Evolutionary conservation across 164 flowering plant species (phyloP).

Genomic region (Piper longum): DNA sequence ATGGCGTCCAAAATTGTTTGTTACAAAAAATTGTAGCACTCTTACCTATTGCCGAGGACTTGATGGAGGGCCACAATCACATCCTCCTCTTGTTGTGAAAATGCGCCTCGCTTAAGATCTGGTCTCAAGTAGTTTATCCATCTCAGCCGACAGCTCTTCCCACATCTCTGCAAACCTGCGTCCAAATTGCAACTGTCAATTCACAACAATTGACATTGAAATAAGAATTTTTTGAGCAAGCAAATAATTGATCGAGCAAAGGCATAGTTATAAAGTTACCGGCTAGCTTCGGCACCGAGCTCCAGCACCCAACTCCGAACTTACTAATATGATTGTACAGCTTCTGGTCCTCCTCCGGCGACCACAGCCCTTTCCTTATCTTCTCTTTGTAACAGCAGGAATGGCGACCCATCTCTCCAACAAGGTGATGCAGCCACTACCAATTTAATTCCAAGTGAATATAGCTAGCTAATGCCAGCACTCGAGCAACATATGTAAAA

Average conservation of each 20-base stretch:
- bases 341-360: conserved; percentile 91
- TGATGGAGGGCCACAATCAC: conserved; percentile 66
- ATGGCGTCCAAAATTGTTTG: no score
- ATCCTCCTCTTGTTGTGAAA: conserved; percentile 75
- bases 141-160: conserved; percentile 84
- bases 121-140: conserved; percentile 90
- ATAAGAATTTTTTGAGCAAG: not conserved
- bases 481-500: not conserved
- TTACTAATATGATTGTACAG: conserved; percentile 53
- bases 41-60: conserved; percentile 72
- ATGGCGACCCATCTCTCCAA: conserved; percentile 46
- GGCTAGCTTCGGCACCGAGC: conserved; percentile 79
- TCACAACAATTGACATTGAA: not conserved
- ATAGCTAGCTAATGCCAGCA: not conserved
- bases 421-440: no score
- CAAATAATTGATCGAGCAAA: not conserved
- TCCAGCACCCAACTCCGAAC: conserved; percentile 88
- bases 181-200: not conserved
- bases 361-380: conserved; percentile 79
- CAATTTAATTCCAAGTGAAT: no score
- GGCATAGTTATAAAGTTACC: conserved; percentile 20
- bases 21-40: not conserved
- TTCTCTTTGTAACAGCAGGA: conserved; percentile 53
- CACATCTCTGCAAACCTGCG: conserved; percentile 75
- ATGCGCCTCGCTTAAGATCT: conserved; percentile 80